Conservation (phyloP, 345 rosid genomes). For the Isatis tinctoria region DNA sequence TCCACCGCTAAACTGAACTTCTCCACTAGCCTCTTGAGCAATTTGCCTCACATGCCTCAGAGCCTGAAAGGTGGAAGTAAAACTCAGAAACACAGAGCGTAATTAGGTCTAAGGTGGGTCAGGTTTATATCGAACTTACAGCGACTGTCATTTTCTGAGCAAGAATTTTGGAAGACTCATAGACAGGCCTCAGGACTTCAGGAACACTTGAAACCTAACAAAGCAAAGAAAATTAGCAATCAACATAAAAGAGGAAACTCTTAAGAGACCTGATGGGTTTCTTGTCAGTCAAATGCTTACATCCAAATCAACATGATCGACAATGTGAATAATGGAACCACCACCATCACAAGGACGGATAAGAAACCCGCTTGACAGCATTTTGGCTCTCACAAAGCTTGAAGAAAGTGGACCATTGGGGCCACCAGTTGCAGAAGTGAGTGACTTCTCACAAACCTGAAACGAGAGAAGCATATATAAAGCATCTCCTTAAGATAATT, state of each 20-base stretch:
- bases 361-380: constrained; percentile 90
- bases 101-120: background rate
- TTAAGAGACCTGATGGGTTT: background rate
- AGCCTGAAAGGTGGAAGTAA: constrained; percentile 47
- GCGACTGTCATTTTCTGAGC: constrained; percentile 95
- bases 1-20: constrained; percentile 86
- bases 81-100: background rate
- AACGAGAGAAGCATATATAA: background rate
- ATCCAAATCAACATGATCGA: constrained; percentile 91
- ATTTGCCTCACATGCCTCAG: constrained; percentile 78
- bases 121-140: constrained; percentile 36
- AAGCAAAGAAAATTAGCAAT: background rate
- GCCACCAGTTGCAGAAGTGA: constrained; percentile 72
- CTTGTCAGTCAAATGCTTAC: constrained; percentile 43
- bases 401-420: constrained; percentile 71
- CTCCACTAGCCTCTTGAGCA: constrained; percentile 93
- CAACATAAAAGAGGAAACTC: background rate
- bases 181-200: constrained; percentile 90
- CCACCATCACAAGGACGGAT: constrained; percentile 97
- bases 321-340: constrained; percentile 89
- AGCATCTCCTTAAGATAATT: background rate
- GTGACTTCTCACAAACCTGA: constrained; percentile 93
- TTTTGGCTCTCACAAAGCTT: constrained; percentile 78
- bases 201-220: constrained; percentile 90
- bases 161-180: constrained; percentile 89